Percentiles rank a stretch among this genome's conserved stretches.
Conservation (phyloP, 345 rosid species). For the Bruguiera gymnorhiza region DNA sequence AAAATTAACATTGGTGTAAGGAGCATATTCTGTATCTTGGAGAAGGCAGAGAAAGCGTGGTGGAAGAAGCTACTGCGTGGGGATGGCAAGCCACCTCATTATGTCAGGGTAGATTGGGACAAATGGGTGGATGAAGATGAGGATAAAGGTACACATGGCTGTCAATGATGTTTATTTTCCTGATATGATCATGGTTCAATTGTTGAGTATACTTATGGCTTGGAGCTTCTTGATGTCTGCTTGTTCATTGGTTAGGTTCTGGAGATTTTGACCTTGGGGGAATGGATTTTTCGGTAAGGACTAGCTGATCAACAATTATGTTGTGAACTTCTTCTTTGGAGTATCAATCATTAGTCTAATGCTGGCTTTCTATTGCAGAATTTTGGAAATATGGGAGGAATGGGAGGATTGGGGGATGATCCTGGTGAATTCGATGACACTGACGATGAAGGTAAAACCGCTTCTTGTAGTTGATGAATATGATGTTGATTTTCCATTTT, state of each 20-base stretch:
- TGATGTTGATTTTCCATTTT: background rate
- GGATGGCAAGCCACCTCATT: constrained; percentile 70
- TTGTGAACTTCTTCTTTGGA: background rate
- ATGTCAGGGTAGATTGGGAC: constrained; percentile 84
- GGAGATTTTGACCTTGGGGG: constrained; percentile 63
- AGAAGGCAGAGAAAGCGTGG: constrained; percentile 74
- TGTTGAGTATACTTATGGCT: background rate
- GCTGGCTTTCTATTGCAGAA: constrained; percentile 26
- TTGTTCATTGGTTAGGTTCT: constrained; percentile 37
- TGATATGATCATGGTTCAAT: background rate
- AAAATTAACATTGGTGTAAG: constrained; percentile 67
- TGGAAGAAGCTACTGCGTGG: constrained; percentile 69
- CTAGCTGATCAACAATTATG: background rate
- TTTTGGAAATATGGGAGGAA: constrained; percentile 39
- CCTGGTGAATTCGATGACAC: constrained; percentile 74
- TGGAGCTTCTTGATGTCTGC: constrained; percentile 1
- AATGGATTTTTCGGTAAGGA: constrained; percentile 72
- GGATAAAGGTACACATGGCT: constrained; percentile 30
- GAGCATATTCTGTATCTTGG: constrained; percentile 66
- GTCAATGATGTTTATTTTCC: background rate
- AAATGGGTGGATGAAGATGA: constrained; percentile 95
- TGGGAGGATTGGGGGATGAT: constrained; percentile 33
- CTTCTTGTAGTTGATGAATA: background rate
- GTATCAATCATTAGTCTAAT: background rate
- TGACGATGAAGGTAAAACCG: constrained; percentile 75